These are phyloP conservation scores for Lipomyces sp. DNA, from an alignment of 805 yeast genomes.

Conservation along the genomic window DNA sequence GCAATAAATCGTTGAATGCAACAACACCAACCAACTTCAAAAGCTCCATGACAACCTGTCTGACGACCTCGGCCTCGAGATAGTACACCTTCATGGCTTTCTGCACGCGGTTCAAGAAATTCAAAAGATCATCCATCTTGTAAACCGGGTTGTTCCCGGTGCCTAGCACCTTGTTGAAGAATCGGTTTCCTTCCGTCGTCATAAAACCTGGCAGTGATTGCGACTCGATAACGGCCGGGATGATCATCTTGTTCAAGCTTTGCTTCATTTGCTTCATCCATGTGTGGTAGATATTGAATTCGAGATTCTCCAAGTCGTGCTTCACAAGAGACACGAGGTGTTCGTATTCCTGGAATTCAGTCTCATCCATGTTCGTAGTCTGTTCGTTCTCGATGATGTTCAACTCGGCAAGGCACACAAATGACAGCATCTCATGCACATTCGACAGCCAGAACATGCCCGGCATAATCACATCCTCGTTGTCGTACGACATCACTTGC, in stretches of 20 bases:
- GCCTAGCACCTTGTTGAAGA: conserved; percentile 77
- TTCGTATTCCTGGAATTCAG: conserved; percentile 85
- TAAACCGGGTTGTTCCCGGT: conserved; percentile 55
- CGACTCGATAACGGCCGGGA: conserved; percentile 91
- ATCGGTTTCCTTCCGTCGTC: conserved; percentile 78
- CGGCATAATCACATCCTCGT: conserved; percentile 81
- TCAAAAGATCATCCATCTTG: conserved; percentile 91
- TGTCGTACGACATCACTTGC: conserved; percentile 72
- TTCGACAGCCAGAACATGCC: conserved; percentile 98
- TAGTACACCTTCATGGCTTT: conserved; percentile 92
- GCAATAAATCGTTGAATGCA: conserved; percentile 91
- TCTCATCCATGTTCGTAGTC: conserved; percentile 79
- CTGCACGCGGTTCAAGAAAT: conserved; percentile 83
- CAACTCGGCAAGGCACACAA: conserved; percentile 88
- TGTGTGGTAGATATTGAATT: conserved; percentile 90
- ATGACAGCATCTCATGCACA: conserved; percentile 91
- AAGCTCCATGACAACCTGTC: conserved; percentile 78
- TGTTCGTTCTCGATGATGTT: conserved; percentile 85
- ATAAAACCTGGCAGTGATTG: conserved; percentile 95
- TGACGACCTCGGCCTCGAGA: conserved; percentile 78
- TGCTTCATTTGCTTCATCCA: conserved; percentile 96
- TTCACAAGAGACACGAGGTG: conserved; percentile 84
- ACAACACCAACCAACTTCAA: conserved; percentile 83
- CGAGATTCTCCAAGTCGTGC: conserved; percentile 89
- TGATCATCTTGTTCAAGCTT: conserved; percentile 82